Conservation (phyloP, 106 monocot genomes). For the Apostasia shenzhenica region DNA sequence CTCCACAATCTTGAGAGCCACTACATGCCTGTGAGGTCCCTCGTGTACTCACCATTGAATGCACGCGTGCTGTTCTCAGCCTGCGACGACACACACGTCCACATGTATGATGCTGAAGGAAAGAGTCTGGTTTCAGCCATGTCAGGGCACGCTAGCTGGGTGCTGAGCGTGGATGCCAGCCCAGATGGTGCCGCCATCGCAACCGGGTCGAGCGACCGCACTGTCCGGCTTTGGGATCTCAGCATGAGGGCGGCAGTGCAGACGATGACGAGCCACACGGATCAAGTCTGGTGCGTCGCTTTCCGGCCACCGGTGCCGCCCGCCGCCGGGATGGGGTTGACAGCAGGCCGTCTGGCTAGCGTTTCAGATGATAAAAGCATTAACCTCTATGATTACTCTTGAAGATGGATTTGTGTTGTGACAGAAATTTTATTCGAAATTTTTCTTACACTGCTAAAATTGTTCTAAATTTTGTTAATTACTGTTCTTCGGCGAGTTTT, state of each 20-base stretch:
- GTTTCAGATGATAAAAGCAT: constrained; percentile 96
- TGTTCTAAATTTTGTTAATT: too few relatives aligned
- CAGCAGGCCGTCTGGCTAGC: constrained; percentile 69
- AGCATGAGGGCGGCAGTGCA: constrained; percentile 82
- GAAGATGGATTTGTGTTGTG: constrained; percentile 2
- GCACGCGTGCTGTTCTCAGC: constrained; percentile 81
- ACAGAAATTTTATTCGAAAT: too few relatives aligned
- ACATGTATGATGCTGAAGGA: constrained; percentile 88
- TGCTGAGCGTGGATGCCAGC: constrained; percentile 81
- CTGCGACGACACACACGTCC: constrained; percentile 72
- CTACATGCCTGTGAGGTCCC: constrained; percentile 82
- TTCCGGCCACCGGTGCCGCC: constrained; percentile 40
- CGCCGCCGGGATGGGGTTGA: constrained; percentile 41
- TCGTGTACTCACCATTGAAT: constrained; percentile 81
- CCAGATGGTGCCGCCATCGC: constrained; percentile 85
- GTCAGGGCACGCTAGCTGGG: constrained; percentile 91
- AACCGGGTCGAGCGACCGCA: constrained; percentile 87
- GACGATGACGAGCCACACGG: constrained; percentile 83
- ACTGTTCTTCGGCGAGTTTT: too few relatives aligned
- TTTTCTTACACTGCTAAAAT: too few relatives aligned
- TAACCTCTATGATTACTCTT: constrained; percentile 88
- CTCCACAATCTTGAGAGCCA: constrained; percentile 94
- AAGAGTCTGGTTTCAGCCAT: constrained; percentile 75
- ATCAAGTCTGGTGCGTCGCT: constrained; percentile 83
- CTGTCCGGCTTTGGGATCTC: constrained; percentile 89